Evolutionary conservation across 768 basidiomycete genomes (phyloP).

Genomic region (Lepiota venenata): DNA sequence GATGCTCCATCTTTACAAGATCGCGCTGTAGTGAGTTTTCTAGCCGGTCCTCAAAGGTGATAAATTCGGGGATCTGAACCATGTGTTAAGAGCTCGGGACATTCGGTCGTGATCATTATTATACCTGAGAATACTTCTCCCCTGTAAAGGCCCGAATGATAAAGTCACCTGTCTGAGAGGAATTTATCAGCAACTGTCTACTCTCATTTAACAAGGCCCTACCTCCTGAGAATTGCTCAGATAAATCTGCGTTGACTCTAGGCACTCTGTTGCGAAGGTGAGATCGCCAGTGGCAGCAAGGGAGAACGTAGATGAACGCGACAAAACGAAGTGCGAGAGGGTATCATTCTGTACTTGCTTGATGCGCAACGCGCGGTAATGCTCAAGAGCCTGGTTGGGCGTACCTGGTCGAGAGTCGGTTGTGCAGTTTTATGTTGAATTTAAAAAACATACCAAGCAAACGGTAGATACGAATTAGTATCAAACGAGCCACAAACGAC

Average conservation of each 20-base stretch:
- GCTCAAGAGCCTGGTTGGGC: constrained; percentile 67
- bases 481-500: constrained; percentile 73
- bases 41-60: constrained; percentile 73
- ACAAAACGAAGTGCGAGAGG: constrained; percentile 77
- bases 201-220: constrained; percentile 12
- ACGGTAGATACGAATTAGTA: constrained; percentile 80
- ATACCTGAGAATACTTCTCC: constrained; percentile 51
- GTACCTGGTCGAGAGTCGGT: constrained; percentile 48
- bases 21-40: constrained; percentile 87
- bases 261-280: constrained; percentile 69
- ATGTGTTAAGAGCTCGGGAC: not conserved
- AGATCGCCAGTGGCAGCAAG: constrained; percentile 73
- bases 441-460: constrained; percentile 55
- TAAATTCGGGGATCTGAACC: constrained; percentile 77
- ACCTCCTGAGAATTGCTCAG: constrained; percentile 78
- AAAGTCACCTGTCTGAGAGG: constrained; percentile 67
- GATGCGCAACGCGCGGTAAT: constrained; percentile 73
- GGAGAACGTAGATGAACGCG: constrained; percentile 77
- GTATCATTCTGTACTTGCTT: constrained; percentile 91
- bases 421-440: not conserved
- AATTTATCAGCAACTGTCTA: constrained; percentile 7
- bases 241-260: constrained; percentile 82
- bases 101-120: not conserved
- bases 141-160: constrained; percentile 71
- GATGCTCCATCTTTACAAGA: constrained; percentile 76